Evolutionary conservation across 768 basidiomycete genomes (phyloP).

Genomic region (Goffeauzyma gilvescens): DNA sequence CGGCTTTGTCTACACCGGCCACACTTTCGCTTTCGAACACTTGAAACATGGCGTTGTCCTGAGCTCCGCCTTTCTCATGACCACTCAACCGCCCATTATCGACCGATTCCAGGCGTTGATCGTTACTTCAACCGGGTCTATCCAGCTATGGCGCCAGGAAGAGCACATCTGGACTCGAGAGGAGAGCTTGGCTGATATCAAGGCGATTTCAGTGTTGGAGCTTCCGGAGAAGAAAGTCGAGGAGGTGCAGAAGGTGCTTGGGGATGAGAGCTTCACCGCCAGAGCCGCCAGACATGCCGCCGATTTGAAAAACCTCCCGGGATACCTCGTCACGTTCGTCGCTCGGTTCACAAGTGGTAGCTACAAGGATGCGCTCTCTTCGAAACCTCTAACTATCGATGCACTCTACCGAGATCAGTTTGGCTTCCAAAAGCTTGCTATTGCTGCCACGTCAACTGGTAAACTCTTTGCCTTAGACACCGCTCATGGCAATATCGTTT

Average conservation of each 20-base stretch:
- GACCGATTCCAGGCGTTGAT: constrained; percentile 36
- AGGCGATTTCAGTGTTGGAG: constrained; percentile 51
- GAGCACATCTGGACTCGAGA: constrained; percentile 57
- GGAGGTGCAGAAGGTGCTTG: constrained; percentile 21
- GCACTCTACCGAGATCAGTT: constrained; percentile 51
- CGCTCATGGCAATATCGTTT: constrained; percentile 53
- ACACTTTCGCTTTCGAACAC: constrained; percentile 49
- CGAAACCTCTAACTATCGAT: constrained; percentile 29
- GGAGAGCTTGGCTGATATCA: constrained; percentile 51
- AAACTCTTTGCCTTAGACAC: constrained; percentile 71
- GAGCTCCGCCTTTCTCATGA: constrained; percentile 44
- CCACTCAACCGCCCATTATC: constrained; percentile 32
- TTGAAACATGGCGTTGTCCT: constrained; percentile 46
- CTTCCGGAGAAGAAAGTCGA: constrained; percentile 45
- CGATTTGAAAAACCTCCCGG: constrained; percentile 44
- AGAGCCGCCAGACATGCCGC: constrained; percentile 20
- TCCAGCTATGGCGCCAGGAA: constrained; percentile 54
- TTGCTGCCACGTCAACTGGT: constrained; percentile 50
- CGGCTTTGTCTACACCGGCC: constrained; percentile 39
- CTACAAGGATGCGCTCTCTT: constrained; percentile 20
- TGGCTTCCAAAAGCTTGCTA: constrained; percentile 67
- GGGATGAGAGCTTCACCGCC: constrained; percentile 23
- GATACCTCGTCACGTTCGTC: constrained; percentile 47
- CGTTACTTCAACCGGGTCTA: constrained; percentile 54
- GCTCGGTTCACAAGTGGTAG: constrained; percentile 43